A percentile compares a stretch with the other conserved stretches of the same genome.
Evolutionary conservation across 371 early-diverging fungal genomes (phyloP).

Genomic region (Saksenaea vasiformis): DNA sequence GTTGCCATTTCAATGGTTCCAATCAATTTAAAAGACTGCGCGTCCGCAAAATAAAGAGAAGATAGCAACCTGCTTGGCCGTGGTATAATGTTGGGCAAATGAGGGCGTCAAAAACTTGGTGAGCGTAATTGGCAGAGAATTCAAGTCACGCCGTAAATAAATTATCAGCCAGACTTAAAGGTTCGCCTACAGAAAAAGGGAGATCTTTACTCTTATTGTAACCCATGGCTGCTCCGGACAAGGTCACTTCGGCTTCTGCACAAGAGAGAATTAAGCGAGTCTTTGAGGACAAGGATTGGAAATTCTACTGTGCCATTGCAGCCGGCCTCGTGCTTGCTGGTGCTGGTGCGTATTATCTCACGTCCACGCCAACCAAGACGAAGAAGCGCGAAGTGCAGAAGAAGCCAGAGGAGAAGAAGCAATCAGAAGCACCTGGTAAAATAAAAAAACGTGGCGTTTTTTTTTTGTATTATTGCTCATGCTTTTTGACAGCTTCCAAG

Average conservation of each 20-base stretch:
- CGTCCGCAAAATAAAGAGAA: too few species aligned
- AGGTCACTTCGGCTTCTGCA: slow-evolving; percentile 18
- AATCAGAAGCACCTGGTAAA: slow-evolving; percentile 19
- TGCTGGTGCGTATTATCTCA: slow-evolving; percentile 68
- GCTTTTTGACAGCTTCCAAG: slow-evolving; percentile 13
- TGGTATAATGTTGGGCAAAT: too few species aligned
- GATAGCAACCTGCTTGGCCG: too few species aligned
- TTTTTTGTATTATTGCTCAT: not conserved
- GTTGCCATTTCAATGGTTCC: too few species aligned
- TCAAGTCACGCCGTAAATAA: too few species aligned
- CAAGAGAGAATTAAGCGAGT: slow-evolving; percentile 56
- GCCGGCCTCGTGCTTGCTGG: slow-evolving; percentile 69
- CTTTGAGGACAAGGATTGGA: slow-evolving; percentile 78
- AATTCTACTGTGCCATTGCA: slow-evolving; percentile 71
- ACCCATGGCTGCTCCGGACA: slow-evolving; percentile 1
- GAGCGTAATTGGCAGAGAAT: too few species aligned
- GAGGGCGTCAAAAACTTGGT: too few species aligned
- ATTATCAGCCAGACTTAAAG: too few species aligned
- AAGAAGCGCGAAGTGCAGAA: slow-evolving; percentile 33
- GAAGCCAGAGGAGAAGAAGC: slow-evolving; percentile 26
- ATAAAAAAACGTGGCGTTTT: not conserved
- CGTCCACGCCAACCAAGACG: slow-evolving; percentile 37
- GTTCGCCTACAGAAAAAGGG: too few species aligned
- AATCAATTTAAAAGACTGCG: too few species aligned
- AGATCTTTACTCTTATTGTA: not conserved